Base-by-base conservation (phyloP, 2,329 filamentous ascomycete genomes). In the Penicillium fuscoglaucum region DNA sequence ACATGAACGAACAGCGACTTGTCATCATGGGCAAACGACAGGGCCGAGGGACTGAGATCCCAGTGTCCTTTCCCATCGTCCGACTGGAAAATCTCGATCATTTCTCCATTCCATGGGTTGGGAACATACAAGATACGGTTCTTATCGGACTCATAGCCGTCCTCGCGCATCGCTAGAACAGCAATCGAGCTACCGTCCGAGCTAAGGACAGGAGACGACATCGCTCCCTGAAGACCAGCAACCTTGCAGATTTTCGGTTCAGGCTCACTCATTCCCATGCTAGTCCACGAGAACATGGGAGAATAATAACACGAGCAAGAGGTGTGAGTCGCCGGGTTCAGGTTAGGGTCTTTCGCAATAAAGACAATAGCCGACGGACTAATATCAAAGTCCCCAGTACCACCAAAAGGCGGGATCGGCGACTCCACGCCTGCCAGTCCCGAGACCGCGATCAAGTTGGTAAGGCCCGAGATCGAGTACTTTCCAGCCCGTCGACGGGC, bases 361-460 rank as follows among this genome's bases (percentile, higher is more conserved):
- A 82, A 80, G 3, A 76, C 75, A 52, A 80, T 75, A 28, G 78
- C 78, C 1, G 70, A 71, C 0, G 73, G 71, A 48, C 78, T 79
- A 46, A 82, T 74, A 59, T 80, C 79, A 62, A 80, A 81, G 59
- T 80, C 71, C 24, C 77, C 75, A 13, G 74, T 68, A 10, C 79
- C 79, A 1, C 79, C 79, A 61, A 81, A 80, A 1, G 79, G 75
- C 1, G 79, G 78, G 35, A 81, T 80, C 0, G 79, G 79, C 31
- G 76, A 77, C 61, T 82, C 79, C 13, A 81, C 69, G 1, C 72
- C 71, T 0, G 68, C 68, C 26, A 76, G 62, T 6, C 72, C 74
- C 15, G 77, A 72, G 2, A 78, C 74, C 17, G 72, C 62, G 8
- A 78, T 74, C 58, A 78, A 55, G 61, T 81, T 81, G 4, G 74